A percentile compares a stretch with the other conserved stretches of the same genome.
Evolutionary conservation across 306 rosid genomes (phyloP).

Genomic region (Vicia villosa): DNA sequence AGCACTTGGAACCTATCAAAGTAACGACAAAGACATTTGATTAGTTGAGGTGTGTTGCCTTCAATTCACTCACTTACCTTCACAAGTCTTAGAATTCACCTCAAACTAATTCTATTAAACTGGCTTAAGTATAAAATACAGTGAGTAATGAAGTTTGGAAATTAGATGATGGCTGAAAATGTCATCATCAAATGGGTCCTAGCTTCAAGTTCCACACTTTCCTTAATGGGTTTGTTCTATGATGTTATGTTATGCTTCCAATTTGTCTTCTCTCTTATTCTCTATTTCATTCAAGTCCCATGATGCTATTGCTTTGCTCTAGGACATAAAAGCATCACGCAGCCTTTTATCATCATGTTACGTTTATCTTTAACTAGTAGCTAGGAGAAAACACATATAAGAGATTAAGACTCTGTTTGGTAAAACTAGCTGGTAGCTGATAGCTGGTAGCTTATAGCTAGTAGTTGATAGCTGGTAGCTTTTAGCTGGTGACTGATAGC

Average conservation of each 20-base stretch:
- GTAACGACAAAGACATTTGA: slow-evolving; percentile 29
- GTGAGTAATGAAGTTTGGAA: not conserved
- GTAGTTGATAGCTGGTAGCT: too few relatives aligned
- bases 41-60: slow-evolving; percentile 8
- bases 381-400: not conserved
- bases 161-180: not conserved
- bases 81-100: not conserved
- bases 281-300: not conserved
- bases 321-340: slow-evolving; percentile 13
- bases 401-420: too few relatives aligned
- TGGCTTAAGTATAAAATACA: too few relatives aligned
- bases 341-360: not conserved
- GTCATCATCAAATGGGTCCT: not conserved
- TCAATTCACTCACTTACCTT: not conserved
- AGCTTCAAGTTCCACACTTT: not conserved
- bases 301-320: not conserved
- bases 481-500: too few relatives aligned
- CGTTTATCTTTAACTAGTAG: slow-evolving; percentile 17
- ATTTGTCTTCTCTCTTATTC: not conserved
- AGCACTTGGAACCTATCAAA: too few relatives aligned
- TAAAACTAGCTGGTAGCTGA: too few relatives aligned
- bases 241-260: slow-evolving; percentile 22
- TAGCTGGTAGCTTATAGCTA: too few relatives aligned
- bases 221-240: slow-evolving; percentile 40
- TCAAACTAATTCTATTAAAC: not conserved